These are phyloP conservation scores for Priceomyces castillae DNA, from an alignment of 805 yeast genomes.

Conservation along the genomic window DNA sequence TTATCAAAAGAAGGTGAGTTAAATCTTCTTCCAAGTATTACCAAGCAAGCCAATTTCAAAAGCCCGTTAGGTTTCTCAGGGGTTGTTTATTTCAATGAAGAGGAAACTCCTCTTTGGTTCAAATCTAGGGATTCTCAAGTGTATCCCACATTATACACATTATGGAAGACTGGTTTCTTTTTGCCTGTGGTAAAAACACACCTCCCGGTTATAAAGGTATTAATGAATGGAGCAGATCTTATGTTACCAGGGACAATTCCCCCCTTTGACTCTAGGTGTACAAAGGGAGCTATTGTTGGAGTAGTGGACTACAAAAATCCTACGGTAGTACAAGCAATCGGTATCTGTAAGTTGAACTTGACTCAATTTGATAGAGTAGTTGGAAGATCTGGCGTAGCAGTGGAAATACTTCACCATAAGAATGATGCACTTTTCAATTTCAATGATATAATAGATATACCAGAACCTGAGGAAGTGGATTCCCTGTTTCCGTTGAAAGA, in stretches of 20 bases:
- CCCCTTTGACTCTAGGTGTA: constrained; percentile 51
- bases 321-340: constrained; percentile 67
- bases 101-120: constrained; percentile 73
- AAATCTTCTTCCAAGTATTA: constrained; percentile 46
- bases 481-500: constrained; percentile 39
- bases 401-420: constrained; percentile 60
- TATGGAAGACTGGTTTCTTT: constrained; percentile 67
- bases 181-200: constrained; percentile 73
- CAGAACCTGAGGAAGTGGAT: constrained; percentile 24
- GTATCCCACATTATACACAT: constrained; percentile 69
- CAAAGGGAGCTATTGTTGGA: constrained; percentile 63
- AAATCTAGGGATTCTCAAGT: constrained; percentile 51
- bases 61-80: constrained; percentile 55
- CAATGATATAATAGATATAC: constrained; percentile 44
- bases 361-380: constrained; percentile 42
- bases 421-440: constrained; percentile 62
- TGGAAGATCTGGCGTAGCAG: constrained; percentile 79
- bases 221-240: constrained; percentile 77
- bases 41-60: constrained; percentile 64
- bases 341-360: constrained; percentile 54
- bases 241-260: constrained; percentile 72
- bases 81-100: constrained; percentile 59
- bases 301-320: constrained; percentile 63
- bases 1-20: constrained; percentile 42
- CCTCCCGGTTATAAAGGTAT: constrained; percentile 63